phyloP scores from a whole-genome alignment of 2,329 filamentous ascomycete species.

The Colletotrichum tabaci region DNA sequence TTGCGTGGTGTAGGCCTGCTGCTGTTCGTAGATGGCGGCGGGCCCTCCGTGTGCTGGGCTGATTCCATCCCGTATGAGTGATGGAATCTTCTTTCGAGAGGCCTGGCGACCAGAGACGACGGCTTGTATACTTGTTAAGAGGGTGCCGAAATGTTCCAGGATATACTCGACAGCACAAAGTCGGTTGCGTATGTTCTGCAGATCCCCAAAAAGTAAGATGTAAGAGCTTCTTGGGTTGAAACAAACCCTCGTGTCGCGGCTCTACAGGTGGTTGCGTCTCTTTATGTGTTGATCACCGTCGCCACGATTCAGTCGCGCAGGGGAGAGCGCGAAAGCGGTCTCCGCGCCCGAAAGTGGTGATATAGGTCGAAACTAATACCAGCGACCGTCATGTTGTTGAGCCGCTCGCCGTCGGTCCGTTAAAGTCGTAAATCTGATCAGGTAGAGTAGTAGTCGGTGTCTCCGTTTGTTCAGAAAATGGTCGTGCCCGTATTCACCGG shows the following conservation, averaged over 20 bases:
- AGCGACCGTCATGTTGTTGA: conserved; percentile 38
- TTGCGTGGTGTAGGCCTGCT: conserved; percentile 3
- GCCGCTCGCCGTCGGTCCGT: conserved; percentile 30
- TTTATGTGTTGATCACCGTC: conserved; percentile 32
- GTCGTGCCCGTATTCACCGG: conserved; percentile 22
- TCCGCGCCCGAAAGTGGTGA: background rate
- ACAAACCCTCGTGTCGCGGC: conserved; percentile 38
- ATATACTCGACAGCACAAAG: conserved; percentile 7
- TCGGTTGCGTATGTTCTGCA: conserved; percentile 30
- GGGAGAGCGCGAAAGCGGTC: conserved; percentile 1
- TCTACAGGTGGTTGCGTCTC: conserved; percentile 14
- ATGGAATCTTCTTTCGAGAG: background rate
- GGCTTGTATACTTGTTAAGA: conserved; percentile 19
- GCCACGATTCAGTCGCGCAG: conserved; percentile 32
- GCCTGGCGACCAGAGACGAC: background rate
- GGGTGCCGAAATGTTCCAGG: background rate
- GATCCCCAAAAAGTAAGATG: conserved; percentile 29
- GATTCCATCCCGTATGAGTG: conserved; percentile 33
- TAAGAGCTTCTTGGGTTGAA: conserved; percentile 33
- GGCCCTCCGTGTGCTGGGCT: conserved; percentile 38
- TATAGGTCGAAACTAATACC: conserved; percentile 20
- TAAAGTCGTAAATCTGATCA: conserved; percentile 22
- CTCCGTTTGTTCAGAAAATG: conserved; percentile 20
- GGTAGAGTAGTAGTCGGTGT: conserved; percentile 21
- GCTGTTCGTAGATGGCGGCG: conserved; percentile 17